These are phyloP conservation scores for Candida smagusa DNA, from an alignment of 1,139 yeast species.

Conservation along the genomic window DNA sequence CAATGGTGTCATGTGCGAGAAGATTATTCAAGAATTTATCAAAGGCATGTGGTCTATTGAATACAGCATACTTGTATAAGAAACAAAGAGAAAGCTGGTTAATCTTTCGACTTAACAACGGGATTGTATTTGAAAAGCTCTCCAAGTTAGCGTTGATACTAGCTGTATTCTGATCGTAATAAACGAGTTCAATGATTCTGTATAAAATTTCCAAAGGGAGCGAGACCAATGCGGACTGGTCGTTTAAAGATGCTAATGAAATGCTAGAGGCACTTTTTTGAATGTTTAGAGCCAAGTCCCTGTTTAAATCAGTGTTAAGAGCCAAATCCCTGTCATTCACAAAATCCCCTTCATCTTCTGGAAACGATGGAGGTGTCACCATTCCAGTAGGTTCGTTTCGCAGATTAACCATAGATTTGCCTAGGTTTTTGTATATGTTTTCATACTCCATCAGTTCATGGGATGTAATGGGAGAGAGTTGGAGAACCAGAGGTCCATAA, in stretches of 20 bases:
- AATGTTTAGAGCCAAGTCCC: not conserved
- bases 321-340: not conserved
- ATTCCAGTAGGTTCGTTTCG: slow-evolving; percentile 1
- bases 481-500: slow-evolving; percentile 22
- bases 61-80: slow-evolving; percentile 64
- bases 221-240: slow-evolving; percentile 26
- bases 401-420: too few relatives aligned
- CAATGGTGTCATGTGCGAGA: slow-evolving; percentile 46
- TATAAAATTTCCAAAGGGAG: slow-evolving; percentile 44
- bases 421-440: too few relatives aligned
- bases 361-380: slow-evolving; percentile 5
- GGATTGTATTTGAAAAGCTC: slow-evolving; percentile 39
- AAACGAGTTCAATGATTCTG: slow-evolving; percentile 42
- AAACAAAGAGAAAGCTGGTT: slow-evolving; percentile 32
- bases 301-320: not conserved
- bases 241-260: slow-evolving; percentile 2
- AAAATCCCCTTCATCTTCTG: not conserved
- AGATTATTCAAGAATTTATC: slow-evolving; percentile 66
- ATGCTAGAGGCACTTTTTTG: not conserved
- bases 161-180: slow-evolving; percentile 36
- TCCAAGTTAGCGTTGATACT: slow-evolving; percentile 45
- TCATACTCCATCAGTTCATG: slow-evolving; percentile 18
- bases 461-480: slow-evolving; percentile 36
- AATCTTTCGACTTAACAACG: slow-evolving; percentile 34
- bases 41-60: slow-evolving; percentile 80